A percentile compares a stretch with the other conserved stretches of the same genome.
Conservation (phyloP, 2,329 filamentous ascomycete species). For the Orbilia quercus region DNA sequence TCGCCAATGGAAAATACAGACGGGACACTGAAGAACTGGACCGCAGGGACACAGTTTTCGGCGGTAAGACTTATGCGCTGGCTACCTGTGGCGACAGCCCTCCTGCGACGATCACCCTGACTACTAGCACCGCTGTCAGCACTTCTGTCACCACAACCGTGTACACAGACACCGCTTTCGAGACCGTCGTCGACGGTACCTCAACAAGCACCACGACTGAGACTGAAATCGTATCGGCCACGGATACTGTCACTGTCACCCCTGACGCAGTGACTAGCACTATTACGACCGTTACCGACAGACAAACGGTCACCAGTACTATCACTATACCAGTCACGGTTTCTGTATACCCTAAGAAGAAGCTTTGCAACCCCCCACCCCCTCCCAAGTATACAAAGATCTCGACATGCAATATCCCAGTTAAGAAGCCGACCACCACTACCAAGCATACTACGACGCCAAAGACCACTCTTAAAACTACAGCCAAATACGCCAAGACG, state of each 20-base stretch:
- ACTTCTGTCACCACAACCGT: not conserved
- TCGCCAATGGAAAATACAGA: not conserved
- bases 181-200: constrained; percentile 1
- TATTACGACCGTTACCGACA: not conserved
- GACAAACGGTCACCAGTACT: not conserved
- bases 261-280: not conserved
- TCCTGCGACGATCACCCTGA: not conserved
- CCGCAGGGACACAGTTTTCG: not conserved
- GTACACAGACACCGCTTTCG: constrained; percentile 2
- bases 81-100: not conserved
- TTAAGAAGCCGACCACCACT: not conserved
- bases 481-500: constrained; percentile 2
- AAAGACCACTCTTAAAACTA: not conserved
- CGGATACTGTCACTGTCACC: constrained; percentile 1
- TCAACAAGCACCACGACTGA: not conserved
- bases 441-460: not conserved
- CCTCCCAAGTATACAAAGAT: not conserved
- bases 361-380: not conserved
- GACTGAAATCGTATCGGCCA: not conserved
- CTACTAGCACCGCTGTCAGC: not conserved
- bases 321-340: not conserved
- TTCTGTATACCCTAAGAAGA: not conserved
- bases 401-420: not conserved
- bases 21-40: constrained; percentile 2
- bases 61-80: not conserved